These are phyloP conservation scores for Penicillium ucsense DNA, from an alignment of 495 filamentous ascomycete species.

Conservation along the genomic window DNA sequence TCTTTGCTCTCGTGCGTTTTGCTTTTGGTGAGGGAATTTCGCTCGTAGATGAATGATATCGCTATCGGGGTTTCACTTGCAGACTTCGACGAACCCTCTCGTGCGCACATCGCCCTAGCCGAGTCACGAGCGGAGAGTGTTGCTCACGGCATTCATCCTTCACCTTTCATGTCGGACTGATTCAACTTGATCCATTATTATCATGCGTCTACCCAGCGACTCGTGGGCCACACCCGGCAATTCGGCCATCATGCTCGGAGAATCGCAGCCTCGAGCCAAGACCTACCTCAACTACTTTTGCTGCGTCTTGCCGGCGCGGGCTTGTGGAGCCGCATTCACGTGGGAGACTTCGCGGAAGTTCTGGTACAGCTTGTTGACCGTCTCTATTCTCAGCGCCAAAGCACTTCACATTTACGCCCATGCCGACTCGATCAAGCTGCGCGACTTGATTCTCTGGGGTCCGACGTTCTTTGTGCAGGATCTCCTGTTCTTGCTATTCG, in stretches of 20 bases:
- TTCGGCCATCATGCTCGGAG: constrained; percentile 1
- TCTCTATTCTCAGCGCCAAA: constrained; percentile 17
- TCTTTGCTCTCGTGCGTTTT: background rate
- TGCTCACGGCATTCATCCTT: background rate
- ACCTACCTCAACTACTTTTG: constrained; percentile 5
- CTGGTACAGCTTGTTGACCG: constrained; percentile 13
- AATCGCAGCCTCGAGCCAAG: background rate
- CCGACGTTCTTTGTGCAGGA: constrained; percentile 22
- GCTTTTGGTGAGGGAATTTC: background rate
- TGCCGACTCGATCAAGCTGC: constrained; percentile 9
- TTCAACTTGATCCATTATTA: background rate
- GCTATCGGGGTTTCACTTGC: background rate
- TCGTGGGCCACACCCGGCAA: background rate
- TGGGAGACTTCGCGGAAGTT: constrained; percentile 11
- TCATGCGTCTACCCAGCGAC: constrained; percentile 2
- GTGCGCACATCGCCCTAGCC: too few species aligned
- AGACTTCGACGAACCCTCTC: background rate
- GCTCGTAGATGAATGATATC: background rate
- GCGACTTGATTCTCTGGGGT: constrained; percentile 15
- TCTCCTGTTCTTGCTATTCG: constrained; percentile 10
- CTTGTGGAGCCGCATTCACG: background rate
- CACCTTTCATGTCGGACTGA: constrained; percentile 3
- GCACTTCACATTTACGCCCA: constrained; percentile 20
- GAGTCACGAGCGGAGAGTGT: too few species aligned
- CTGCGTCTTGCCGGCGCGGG: constrained; percentile 10